Evolutionary conservation across 495 filamentous ascomycete species (phyloP), one percentile per base, ranked within the genome.

Genomic region (Penicillium cataractarum): DNA sequence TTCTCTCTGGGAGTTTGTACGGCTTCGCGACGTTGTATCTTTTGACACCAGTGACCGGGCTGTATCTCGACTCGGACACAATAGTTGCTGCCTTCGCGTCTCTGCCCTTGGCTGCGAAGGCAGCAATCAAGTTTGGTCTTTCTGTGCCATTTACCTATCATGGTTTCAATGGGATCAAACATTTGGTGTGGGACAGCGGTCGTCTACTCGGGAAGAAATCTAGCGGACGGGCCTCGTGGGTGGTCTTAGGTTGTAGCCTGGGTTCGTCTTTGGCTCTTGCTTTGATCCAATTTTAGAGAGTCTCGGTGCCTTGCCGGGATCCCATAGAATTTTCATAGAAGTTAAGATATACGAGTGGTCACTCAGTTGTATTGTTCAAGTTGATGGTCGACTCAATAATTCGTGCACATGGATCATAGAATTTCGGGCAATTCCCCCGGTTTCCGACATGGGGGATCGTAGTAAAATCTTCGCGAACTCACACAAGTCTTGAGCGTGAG

Each of bases 11-110:
- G 56, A 80, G 77, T 15, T 76, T 93, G 51, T 97, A 97, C 84
- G 62, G 84, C 62, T 92, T 90, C 76, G 85, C 83, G 35, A 69
- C 85, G 53, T 83, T 86, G 17, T 96, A 96, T 78, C 83, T 94
- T 19, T 83, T 83, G 46, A 82, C 89, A 0, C 92, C 92, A 0
- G 71, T 86, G 4, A 65, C 89, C n/a, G 92, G 92, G 44, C 85
- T 86, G 80, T 87, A 93, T 74, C 72, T 95, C 29, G 89, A 92
- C 76, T 85, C 80, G 58, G 82, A 84, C 21, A 81, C 82, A 8
- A 72, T 96, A 57, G 89, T 87, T 13, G 86, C 89, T 2, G 80
- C 86, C 33, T 86, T 93, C 66, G 91, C 79, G 5, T 74, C 83
- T 24, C 82, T 89, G 63, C 89, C 90, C 2, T 35, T 85, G 9